Conservation (phyloP, 1,284 basidiomycete species). For the Boletus semigastroideus region DNA sequence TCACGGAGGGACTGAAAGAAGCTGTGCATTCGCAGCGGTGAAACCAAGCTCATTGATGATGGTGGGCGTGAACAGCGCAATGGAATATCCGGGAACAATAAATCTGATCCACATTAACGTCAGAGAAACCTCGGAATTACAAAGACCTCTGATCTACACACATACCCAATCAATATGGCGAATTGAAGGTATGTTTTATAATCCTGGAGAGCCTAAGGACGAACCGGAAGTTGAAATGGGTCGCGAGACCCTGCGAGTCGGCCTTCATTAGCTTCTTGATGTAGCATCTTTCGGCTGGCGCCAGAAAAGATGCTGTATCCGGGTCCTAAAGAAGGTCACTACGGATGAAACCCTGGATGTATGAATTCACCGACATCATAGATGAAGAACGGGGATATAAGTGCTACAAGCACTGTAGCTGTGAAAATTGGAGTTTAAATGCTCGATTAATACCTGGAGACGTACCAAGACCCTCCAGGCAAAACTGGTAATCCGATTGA, state of each 20-base stretch:
- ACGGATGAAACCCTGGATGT: background rate
- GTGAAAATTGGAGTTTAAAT: background rate
- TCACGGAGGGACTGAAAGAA: constrained; percentile 54
- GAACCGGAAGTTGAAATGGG: constrained; percentile 35
- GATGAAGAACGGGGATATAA: constrained; percentile 39
- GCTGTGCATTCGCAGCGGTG: constrained; percentile 52
- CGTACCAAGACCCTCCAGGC: constrained; percentile 32
- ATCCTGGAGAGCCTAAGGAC: constrained; percentile 42
- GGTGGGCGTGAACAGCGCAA: constrained; percentile 55
- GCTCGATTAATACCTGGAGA: background rate
- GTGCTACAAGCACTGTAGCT: constrained; percentile 40
- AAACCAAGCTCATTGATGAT: constrained; percentile 55
- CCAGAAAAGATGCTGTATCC: constrained; percentile 44
- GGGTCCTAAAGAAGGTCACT: constrained; percentile 34
- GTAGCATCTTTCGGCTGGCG: constrained; percentile 34
- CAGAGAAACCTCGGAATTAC: background rate
- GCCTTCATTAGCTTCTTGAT: constrained; percentile 37
- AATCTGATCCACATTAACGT: constrained; percentile 27
- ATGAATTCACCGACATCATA: constrained; percentile 36
- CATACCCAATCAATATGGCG: constrained; percentile 42
- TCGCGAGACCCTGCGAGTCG: constrained; percentile 34
- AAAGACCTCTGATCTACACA: background rate
- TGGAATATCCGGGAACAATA: constrained; percentile 50
- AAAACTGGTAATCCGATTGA: constrained; percentile 25
- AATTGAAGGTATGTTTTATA: constrained; percentile 45